Evolutionary conservation across 2,329 filamentous ascomycete genomes (phyloP), one percentile per base, ranked within the genome.

Genomic region (Boeremia exigua): DNA sequence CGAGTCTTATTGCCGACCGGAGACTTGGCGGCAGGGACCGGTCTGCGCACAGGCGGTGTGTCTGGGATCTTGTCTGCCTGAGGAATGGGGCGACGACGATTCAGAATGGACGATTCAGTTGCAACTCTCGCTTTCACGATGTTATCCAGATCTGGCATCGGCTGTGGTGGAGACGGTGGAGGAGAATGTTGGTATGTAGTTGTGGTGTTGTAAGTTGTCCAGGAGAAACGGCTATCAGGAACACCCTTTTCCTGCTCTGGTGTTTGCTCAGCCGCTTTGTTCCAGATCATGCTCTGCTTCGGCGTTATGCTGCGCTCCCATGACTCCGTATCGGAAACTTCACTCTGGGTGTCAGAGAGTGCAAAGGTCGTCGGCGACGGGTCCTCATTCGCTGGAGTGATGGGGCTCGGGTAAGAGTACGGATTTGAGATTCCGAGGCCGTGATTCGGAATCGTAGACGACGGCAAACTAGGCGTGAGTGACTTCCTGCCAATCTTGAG

Each of bases 171-270:
- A 47, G 75, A 78, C 9, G 75, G 73, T 3, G 77, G 77, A 36
- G 77, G 77, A 43, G 76, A 77, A 48, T 76, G 73, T 43, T 78
- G 75, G 53, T 77, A 74, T 3, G 75, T 76, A 6, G 72, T 73
- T 54, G 59, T 63, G 34, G 74, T 79, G 54, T 67, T 70, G 47
- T 71, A 70, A 14, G 68, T 70, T 15, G 67, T 70, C 65, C 68
- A 71, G 27, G 69, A 69, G 42, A 72, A 72, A 34, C 66, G 65
- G 25, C 69, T 72, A 25, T 54, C 38, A 8, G 60, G 37, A 23
- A 54, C 62, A 54, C 68, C 54, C 42, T 68, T 54, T 40, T 61
- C 59, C 43, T 62, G 61, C 34, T 60, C 61, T 23, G 67, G 67
- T 15, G 66, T 71, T 42, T 55, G 60, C 36, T 70, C 65, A 5